Evolutionary conservation across 1,284 basidiomycete species (phyloP), one percentile per base, ranked within the genome.

Genomic region (Volvariella surrecta): DNA sequence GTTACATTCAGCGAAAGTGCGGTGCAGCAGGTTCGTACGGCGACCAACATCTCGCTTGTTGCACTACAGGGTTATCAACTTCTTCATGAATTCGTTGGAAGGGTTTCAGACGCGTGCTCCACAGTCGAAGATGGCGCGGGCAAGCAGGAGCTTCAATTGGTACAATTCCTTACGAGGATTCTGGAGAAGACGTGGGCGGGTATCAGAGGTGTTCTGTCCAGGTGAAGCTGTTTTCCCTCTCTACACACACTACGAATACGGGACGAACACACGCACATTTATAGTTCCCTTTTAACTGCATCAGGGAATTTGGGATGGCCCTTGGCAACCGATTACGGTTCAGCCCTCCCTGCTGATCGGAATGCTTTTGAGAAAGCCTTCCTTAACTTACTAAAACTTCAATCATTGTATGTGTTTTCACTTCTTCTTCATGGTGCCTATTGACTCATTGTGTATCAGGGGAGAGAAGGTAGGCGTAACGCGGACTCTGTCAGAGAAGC

Each of bases 281-380:
- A 6, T 49, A 91, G 88, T 31, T 60, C 68, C 3, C 66, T 95
- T 7, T 62, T 83, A 13, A 58, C 64, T 32, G 73, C 77, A 2
- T 71, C 86, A 1, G 89, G 91, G 58, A 72, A 70, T 30, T 61
- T 96, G 24, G 73, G 78, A 19, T 96, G 92, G 92, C 93, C 93
- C 2, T 75, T 75, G 53, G 64, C 71, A 8, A 73, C 90, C 1
- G 73, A 88, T 51, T 89, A 87, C 52, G 54, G 64, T 6, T 51
- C 69, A 0, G 68, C 73, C 1, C 55, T 69, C 2, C 54, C 65
- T 9, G 68, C 74, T 17, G 67, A 80, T 40, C 67, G 82, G 41
- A 67, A 66, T 37, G 60, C 62, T 0, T 95, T 96, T 54, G 86
- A 92, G 58, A 61, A 61, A 7, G 76, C 84, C 0, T 94, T 91